A percentile compares a stretch with the other conserved stretches of the same genome.
Conservation (phyloP, 2,329 filamentous ascomycete genomes). For the Eurotiales sp. region DNA sequence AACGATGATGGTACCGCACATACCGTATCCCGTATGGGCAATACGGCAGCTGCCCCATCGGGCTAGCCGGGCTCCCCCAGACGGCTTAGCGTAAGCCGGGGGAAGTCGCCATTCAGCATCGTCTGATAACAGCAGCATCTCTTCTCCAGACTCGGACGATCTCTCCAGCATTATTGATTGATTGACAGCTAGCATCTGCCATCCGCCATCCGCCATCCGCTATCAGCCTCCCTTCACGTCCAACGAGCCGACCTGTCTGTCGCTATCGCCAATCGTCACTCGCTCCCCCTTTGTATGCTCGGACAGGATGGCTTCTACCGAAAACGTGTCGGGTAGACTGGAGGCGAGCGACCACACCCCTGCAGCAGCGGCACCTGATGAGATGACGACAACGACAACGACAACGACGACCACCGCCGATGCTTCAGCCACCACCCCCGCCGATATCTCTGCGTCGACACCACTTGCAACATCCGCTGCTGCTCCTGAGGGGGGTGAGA, state of each 20-base stretch:
- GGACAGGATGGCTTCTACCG: constrained; percentile 5
- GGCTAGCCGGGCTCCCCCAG: not conserved
- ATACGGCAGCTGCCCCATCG: not conserved
- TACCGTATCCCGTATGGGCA: too few relatives aligned
- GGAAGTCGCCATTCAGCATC: constrained; percentile 4
- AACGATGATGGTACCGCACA: too few relatives aligned
- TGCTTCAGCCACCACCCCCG: not conserved
- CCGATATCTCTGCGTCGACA: not conserved
- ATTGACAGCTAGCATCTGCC: too few relatives aligned
- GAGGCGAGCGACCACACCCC: not conserved
- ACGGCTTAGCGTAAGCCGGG: not conserved
- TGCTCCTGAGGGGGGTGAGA: not conserved
- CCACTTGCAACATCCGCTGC: not conserved
- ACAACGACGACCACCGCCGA: not conserved
- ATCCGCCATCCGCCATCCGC: too few relatives aligned
- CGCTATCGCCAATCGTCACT: not conserved
- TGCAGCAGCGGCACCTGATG: not conserved
- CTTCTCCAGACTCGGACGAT: too few relatives aligned
- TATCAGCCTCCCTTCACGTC: too few relatives aligned
- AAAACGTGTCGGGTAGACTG: constrained; percentile 10
- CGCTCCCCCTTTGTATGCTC: not conserved
- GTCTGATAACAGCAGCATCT: not conserved
- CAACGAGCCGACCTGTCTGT: not conserved
- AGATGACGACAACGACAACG: not conserved
- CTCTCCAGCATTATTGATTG: too few relatives aligned